These are phyloP conservation scores for Hypoxylon sp. DNA, from an alignment of 2,329 filamentous ascomycete genomes.

Conservation along the genomic window DNA sequence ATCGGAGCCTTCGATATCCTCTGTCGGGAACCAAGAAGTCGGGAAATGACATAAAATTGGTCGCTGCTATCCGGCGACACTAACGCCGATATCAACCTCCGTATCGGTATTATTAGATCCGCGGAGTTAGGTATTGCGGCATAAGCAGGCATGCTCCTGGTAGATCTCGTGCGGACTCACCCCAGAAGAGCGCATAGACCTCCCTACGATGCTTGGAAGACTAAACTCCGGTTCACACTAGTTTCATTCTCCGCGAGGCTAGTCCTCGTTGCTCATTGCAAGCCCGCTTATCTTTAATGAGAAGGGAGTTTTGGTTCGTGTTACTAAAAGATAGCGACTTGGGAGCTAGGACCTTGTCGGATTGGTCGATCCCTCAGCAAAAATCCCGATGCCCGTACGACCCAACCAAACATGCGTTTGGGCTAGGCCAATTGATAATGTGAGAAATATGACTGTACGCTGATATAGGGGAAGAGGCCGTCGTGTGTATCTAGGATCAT, in stretches of 20 bases:
- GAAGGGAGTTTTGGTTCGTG: constrained; percentile 6
- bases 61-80: constrained; percentile 12
- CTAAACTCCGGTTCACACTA: constrained; percentile 23
- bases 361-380: constrained; percentile 36
- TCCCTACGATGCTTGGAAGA: constrained; percentile 16
- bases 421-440: constrained; percentile 9
- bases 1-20: constrained; percentile 1
- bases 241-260: constrained; percentile 17
- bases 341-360: constrained; percentile 24
- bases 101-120: constrained; percentile 4
- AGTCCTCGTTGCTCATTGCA: constrained; percentile 20
- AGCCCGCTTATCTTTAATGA: constrained; percentile 1
- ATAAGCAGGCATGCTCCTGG: constrained; percentile 19
- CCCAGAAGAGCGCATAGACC: constrained; percentile 1
- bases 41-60: constrained; percentile 11
- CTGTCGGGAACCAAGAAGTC: constrained; percentile 18
- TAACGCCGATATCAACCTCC: neutral
- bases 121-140: constrained; percentile 3
- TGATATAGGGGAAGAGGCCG: neutral
- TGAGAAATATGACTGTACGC: neutral
- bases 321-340: constrained; percentile 16
- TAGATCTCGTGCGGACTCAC: neutral
- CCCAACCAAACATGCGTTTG: constrained; percentile 13
- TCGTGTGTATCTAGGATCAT: constrained; percentile 2
- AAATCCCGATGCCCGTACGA: constrained; percentile 39